Percentiles rank a stretch among this genome's conserved stretches.
phyloP scores from a whole-genome alignment of 2,329 filamentous ascomycete genomes.

The Orbilia blumenaviensis region DNA sequence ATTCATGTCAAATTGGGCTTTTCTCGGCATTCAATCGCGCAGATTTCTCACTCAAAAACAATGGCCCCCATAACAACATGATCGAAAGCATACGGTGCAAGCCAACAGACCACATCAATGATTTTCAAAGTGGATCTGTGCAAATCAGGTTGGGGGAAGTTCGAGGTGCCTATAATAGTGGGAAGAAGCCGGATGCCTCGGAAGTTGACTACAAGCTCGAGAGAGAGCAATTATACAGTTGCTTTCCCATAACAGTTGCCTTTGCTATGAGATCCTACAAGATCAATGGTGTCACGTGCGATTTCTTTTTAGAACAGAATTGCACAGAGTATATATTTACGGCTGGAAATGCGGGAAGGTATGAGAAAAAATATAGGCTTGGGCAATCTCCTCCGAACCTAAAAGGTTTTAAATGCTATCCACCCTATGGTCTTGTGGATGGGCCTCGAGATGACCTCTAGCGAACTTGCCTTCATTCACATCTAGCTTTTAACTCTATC shows the following conservation, averaged over 20 bases:
- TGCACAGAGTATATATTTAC: background rate
- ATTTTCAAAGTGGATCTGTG: background rate
- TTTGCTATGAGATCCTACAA: background rate
- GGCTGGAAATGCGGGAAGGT: background rate
- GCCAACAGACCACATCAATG: background rate
- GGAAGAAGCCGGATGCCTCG: background rate
- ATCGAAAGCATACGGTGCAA: constrained; percentile 18
- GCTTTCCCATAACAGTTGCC: background rate
- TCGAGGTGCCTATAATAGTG: background rate
- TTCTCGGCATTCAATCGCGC: constrained; percentile 32
- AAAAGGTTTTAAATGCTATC: background rate
- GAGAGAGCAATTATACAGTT: background rate
- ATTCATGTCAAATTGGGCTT: background rate
- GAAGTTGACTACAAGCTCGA: background rate
- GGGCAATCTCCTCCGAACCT: too few relatives aligned
- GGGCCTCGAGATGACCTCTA: background rate
- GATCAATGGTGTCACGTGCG: background rate
- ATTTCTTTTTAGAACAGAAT: background rate
- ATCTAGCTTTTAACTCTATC: too few relatives aligned
- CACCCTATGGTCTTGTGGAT: background rate
- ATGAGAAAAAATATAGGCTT: background rate
- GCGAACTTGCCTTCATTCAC: too few relatives aligned
- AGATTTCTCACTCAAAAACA: background rate
- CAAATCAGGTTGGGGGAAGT: background rate
- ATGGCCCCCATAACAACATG: constrained; percentile 10